Base-by-base conservation (phyloP, 2,329 filamentous ascomycete species). In the Colletotrichum simmondsii region DNA sequence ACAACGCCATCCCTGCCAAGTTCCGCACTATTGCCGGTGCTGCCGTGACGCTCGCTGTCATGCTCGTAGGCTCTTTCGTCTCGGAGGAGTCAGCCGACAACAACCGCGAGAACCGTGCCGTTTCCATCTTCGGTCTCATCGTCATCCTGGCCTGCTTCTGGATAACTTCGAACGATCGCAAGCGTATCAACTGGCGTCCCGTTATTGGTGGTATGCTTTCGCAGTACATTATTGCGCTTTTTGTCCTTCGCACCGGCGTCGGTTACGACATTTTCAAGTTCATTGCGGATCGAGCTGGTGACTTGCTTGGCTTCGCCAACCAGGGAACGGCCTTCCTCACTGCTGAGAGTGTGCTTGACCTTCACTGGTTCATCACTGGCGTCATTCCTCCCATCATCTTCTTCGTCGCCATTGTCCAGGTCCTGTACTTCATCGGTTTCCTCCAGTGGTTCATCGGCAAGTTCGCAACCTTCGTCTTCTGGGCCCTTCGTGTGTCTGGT, bases 351-450 rank as follows among this genome's bases (percentile, higher is more conserved):
- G 85, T 87, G 6, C 79, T 85, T 4, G 46, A 82, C 3, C 78
- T 87, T 1, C 76, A 78, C 4, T 95, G 89, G 89, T 98, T 97
- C 89, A 87, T 98, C 75, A 87, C 93, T 62, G 86, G 88, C 62
- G 95, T 97, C 74, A 88, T 97, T n/a, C 95, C 95, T 0, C 92
- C 95, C 78, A 97, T 98, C 83, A 94, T 98, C 85, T 98, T 98
- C 90, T 98, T 98, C 90, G 93, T 98, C 71, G 91, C 95, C 1
- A 87, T 98, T n/a, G 94, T 97, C 30, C 94, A 97, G 83, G 90
- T 98, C 16, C 83, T 97, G 56, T 97, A 94, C 86, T 93, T 95
- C 86, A 87, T 92, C 77, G 93, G 93, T 2, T 87, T 95, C 75
- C 85, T 98, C 65, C 95, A 97, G 84, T 98, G 95, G 95, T 94